phyloP scores from a whole-genome alignment of 495 filamentous ascomycete genomes.

The Lepidopterella palustris region DNA sequence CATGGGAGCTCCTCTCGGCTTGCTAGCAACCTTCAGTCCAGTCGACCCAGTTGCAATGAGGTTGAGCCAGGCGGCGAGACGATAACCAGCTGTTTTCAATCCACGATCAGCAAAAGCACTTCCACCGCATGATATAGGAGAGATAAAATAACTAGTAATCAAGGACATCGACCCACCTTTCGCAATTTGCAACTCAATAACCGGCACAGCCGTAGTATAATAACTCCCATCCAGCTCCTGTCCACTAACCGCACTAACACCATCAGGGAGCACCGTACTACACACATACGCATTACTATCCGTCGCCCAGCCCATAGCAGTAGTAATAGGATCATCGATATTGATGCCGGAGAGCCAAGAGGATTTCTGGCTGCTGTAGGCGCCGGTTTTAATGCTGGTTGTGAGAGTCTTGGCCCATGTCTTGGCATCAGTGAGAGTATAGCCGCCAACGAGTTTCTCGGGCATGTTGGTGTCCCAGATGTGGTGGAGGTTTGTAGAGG shows the following conservation, averaged over 20 bases:
- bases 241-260: slow-evolving; percentile 45
- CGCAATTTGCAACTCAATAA: slow-evolving; percentile 67
- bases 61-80: slow-evolving; percentile 28
- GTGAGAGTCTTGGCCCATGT: slow-evolving; percentile 49
- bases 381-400: slow-evolving; percentile 47
- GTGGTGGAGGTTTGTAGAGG: slow-evolving; percentile 45
- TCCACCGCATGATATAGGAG: neutral
- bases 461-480: slow-evolving; percentile 59
- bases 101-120: neutral
- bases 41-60: slow-evolving; percentile 15
- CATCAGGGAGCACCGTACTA: slow-evolving; percentile 51
- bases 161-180: slow-evolving; percentile 31
- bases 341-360: slow-evolving; percentile 49
- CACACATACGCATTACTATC: slow-evolving; percentile 59
- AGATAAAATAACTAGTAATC: neutral
- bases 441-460: slow-evolving; percentile 52
- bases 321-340: slow-evolving; percentile 42
- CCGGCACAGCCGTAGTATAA: slow-evolving; percentile 53
- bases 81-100: slow-evolving; percentile 33
- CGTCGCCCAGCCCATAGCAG: slow-evolving; percentile 54
- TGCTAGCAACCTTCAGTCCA: neutral
- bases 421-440: slow-evolving; percentile 42
- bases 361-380: slow-evolving; percentile 36
- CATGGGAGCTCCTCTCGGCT: neutral
- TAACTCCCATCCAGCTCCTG: slow-evolving; percentile 58